Conservation (phyloP, 208 protist species). For the Tetramitus jugosus region DNA sequence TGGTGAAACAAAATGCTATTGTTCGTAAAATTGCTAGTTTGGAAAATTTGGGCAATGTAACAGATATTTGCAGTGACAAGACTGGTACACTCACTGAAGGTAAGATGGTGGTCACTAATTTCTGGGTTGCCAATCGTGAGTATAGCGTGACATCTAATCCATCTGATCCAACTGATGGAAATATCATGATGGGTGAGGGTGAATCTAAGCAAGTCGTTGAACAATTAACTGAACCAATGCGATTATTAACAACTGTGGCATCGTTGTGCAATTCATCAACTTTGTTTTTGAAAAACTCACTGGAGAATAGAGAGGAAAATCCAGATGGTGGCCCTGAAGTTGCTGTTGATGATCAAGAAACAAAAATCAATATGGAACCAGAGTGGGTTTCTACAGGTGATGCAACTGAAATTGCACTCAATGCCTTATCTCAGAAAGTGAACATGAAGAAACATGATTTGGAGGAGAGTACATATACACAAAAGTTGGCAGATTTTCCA, state of each 20-base stretch:
- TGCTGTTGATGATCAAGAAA: not conserved
- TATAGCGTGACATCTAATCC: not conserved
- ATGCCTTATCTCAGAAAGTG: no score
- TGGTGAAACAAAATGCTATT: constrained; percentile 72
- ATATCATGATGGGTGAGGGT: not conserved
- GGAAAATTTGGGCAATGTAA: constrained; percentile 72
- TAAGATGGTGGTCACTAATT: constrained; percentile 52
- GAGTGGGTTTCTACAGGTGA: constrained; percentile 9
- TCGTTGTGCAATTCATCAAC: no score
- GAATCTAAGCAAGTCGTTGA: no score
- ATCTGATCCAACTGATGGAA: not conserved
- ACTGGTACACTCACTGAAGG: constrained; percentile 82
- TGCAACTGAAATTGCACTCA: constrained; percentile 17
- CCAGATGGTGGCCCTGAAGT: no score
- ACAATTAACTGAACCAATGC: no score
- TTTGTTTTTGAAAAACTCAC: no score
- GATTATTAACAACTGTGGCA: no score
- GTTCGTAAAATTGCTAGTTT: constrained; percentile 68
- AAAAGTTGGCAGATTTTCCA: not conserved
- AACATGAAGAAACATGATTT: not conserved
- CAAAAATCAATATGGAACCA: no score
- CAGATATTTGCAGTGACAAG: constrained; percentile 82
- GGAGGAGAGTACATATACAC: not conserved
- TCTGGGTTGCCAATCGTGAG: no score
- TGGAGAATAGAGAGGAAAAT: not conserved